A percentile compares a stretch with the other conserved stretches of the same genome.
Conservation (phyloP, 2,329 filamentous ascomycete species). For the Diplocarpon rosae region DNA sequence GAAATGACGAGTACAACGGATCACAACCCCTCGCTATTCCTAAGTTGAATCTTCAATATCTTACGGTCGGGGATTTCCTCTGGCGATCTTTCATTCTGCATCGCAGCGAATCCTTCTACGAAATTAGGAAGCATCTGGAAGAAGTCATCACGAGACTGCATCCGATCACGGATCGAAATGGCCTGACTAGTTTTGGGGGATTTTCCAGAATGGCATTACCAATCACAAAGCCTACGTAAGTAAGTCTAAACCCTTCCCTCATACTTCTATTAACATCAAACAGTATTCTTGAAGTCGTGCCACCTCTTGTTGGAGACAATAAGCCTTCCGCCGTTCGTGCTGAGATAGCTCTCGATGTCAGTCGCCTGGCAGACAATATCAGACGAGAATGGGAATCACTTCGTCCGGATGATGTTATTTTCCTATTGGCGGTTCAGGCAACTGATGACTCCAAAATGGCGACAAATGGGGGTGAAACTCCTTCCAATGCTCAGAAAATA, state of each 20-base stretch:
- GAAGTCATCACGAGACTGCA: constrained; percentile 68
- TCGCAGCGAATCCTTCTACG: constrained; percentile 84
- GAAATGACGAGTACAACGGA: constrained; percentile 80
- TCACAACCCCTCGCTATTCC: constrained; percentile 80
- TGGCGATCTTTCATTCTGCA: constrained; percentile 89
- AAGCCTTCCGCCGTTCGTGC: constrained; percentile 77
- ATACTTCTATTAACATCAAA: constrained; percentile 10
- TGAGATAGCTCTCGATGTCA: constrained; percentile 77
- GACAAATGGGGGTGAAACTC: constrained; percentile 41
- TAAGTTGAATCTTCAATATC: constrained; percentile 90
- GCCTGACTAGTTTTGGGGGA: constrained; percentile 65
- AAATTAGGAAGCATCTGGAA: constrained; percentile 85
- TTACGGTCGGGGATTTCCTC: constrained; percentile 91
- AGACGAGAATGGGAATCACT: constrained; percentile 85
- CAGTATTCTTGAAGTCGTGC: constrained; percentile 71
- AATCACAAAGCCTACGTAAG: constrained; percentile 62
- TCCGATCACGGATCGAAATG: constrained; percentile 52
- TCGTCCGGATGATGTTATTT: constrained; percentile 79
- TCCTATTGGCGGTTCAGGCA: constrained; percentile 67
- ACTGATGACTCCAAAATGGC: constrained; percentile 37
- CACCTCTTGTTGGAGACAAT: constrained; percentile 70
- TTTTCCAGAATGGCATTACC: constrained; percentile 88
- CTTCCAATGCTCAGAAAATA: constrained; percentile 46
- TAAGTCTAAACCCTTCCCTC: constrained; percentile 10
- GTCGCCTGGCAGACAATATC: constrained; percentile 62